Evolutionary conservation across 306 rosid genomes (phyloP).

Genomic region (Fragaria nilgerrensis): DNA sequence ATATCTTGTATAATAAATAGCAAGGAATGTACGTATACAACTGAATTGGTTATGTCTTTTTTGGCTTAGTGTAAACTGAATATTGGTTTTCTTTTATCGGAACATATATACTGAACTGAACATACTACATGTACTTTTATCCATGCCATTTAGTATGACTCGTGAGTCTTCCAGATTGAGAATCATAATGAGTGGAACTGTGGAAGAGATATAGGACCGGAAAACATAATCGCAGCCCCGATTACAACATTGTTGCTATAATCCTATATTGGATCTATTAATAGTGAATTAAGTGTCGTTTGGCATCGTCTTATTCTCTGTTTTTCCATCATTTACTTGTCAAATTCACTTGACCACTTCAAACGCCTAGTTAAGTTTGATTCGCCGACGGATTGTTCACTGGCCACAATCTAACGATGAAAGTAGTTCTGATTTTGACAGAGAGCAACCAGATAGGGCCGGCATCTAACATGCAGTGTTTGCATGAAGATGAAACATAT

Average conservation of each 20-base stretch:
- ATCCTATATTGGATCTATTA: not conserved
- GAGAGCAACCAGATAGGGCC: not conserved
- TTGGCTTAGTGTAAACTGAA: not conserved
- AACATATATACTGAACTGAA: not conserved
- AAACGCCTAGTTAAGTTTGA: not conserved
- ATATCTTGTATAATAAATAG: not conserved
- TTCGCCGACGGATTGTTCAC: not conserved
- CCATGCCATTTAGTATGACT: not conserved
- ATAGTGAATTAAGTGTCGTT: not conserved
- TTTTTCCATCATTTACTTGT: not conserved
- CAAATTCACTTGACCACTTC: not conserved
- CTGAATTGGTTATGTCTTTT: not conserved
- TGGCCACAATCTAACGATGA: not conserved
- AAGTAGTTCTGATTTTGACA: not conserved
- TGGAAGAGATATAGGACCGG: not conserved
- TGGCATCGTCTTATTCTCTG: not conserved
- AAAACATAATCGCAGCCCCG: not conserved
- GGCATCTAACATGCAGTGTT: slow-evolving; percentile 41
- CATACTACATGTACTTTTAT: not conserved
- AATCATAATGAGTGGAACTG: not conserved
- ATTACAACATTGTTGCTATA: not conserved
- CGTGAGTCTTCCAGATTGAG: not conserved
- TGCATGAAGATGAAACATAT: slow-evolving; percentile 31
- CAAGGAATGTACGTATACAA: not conserved
- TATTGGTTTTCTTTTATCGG: not conserved